phyloP scores from a whole-genome alignment of 139 green algal genomes.

The Chlorella sp. region DNA sequence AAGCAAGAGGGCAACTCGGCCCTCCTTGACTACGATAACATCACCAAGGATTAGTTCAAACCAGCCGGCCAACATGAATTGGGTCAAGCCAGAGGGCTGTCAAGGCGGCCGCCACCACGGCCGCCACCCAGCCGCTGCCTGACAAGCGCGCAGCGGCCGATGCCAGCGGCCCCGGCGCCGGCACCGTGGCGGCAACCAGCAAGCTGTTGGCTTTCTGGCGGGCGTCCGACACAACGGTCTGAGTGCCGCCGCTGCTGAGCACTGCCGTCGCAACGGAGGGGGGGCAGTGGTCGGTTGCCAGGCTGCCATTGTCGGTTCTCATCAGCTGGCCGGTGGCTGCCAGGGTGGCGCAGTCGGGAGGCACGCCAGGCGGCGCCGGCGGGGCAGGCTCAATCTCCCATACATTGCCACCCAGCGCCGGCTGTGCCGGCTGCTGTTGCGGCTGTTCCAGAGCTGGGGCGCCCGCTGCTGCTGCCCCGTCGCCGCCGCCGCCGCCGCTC shows the following conservation, averaged over 20 bases:
- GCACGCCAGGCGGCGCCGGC: not conserved
- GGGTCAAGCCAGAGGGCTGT: too few relatives aligned
- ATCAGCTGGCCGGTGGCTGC: conserved; percentile 24
- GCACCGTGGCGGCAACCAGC: too few relatives aligned
- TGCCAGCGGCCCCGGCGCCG: too few relatives aligned
- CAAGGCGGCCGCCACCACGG: too few relatives aligned
- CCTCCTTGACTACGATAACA: too few relatives aligned
- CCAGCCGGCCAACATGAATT: too few relatives aligned
- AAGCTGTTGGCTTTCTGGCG: not conserved
- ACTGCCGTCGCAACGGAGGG: too few relatives aligned
- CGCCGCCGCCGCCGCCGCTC: not conserved
- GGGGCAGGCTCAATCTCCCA: not conserved
- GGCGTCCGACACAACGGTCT: conserved; percentile 16
- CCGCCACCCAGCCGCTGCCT: too few relatives aligned
- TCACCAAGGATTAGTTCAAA: too few relatives aligned
- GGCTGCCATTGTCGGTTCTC: not conserved
- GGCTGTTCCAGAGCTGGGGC: not conserved
- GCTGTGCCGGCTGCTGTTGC: conserved; percentile 3
- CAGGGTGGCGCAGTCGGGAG: conserved; percentile 7
- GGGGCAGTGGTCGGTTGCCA: not conserved
- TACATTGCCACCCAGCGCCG: not conserved
- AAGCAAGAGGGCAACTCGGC: too few relatives aligned
- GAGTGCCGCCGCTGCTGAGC: not conserved
- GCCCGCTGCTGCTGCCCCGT: too few relatives aligned
- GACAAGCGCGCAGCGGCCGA: too few relatives aligned